Evolutionary conservation across 495 filamentous ascomycete species (phyloP), one percentile per base, ranked within the genome.

Genomic region (Daldinia grandis): DNA sequence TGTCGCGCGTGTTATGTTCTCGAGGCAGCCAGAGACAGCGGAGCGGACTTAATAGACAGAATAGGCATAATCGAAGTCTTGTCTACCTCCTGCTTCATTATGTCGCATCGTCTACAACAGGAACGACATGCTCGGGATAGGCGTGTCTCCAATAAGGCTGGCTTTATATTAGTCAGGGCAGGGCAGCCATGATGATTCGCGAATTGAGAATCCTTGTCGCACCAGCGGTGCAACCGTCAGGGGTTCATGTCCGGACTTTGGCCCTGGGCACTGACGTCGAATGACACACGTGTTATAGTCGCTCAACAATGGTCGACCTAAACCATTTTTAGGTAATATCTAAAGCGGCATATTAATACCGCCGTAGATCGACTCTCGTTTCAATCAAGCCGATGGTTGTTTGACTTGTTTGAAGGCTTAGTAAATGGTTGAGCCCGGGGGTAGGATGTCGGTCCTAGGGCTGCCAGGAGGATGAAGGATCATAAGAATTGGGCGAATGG

Each of bases 401-500:
- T 40, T 51, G 49, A 21, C 10, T 47, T 27, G 25, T 30, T 28
- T 51, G 31, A 62, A 55, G 62, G 57, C 57, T 71, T 66, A 50
- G 33, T 65, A 51, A 62, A 56, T 35, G 33, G 21, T 31, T 31
- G 56, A 50, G 51, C 33, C 40, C 51, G 28, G 64, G 62, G 47
- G 56, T 55, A 65, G 68, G 62, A 71, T 71, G 62, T 62, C 24
- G 60, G 30, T 31, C 62, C 62, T 44, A 31, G 33, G 30, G 47
- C 24, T 50, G 25, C 58, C 35, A 58, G 69, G 58, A 66, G 63
- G 69, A 72, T 67, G 63, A 63, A 72, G 63, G 69, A 72, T 72
- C 42, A 21, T 24, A 25, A 35, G 2, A 64, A 50, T 37, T 61
- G 53, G 31, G n/a, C 58, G 47, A 71, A 62, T 72, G 14, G 31